These are phyloP conservation scores for Trametes cingulata DNA, from an alignment of 768 basidiomycete species.

Conservation along the genomic window DNA sequence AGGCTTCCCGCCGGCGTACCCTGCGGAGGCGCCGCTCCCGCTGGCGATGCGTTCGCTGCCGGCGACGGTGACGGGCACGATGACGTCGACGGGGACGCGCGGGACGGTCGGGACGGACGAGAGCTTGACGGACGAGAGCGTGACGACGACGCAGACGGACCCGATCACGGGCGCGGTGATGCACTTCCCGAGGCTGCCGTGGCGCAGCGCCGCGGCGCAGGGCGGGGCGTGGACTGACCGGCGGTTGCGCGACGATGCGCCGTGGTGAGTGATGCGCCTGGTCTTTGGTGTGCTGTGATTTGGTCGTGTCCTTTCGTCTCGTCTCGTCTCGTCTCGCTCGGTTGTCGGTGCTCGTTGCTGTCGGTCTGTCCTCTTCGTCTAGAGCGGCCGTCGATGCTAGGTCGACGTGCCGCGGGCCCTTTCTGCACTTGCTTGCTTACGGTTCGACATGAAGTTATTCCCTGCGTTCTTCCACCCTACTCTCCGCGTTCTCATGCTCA, in stretches of 20 bases:
- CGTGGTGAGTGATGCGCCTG: conserved; percentile 9
- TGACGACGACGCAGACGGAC: conserved; percentile 36
- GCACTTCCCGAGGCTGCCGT: conserved; percentile 32
- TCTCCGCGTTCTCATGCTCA: not conserved
- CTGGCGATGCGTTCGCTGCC: conserved; percentile 4
- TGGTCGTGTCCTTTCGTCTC: too few relatives aligned
- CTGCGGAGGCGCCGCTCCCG: not conserved
- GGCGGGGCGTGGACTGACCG: conserved; percentile 17
- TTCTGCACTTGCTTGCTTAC: not conserved
- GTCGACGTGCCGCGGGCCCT: not conserved
- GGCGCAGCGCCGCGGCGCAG: conserved; percentile 14
- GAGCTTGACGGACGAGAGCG: conserved; percentile 30
- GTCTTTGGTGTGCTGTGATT: not conserved
- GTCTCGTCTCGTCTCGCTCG: not conserved
- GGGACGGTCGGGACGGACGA: conserved; percentile 27
- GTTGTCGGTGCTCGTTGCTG: not conserved
- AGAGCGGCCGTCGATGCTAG: conserved; percentile 16
- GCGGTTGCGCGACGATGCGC: conserved; percentile 18
- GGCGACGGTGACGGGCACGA: conserved; percentile 20
- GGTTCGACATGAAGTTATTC: conserved; percentile 19
- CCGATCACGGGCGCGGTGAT: conserved; percentile 34
- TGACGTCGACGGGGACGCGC: conserved; percentile 24
- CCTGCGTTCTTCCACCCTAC: conserved; percentile 6
- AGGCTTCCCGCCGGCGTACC: conserved; percentile 10
- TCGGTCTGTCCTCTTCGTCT: not conserved